Evolutionary conservation across 1,284 basidiomycete genomes (phyloP).

Genomic region (Leccinum subrobustum): DNA sequence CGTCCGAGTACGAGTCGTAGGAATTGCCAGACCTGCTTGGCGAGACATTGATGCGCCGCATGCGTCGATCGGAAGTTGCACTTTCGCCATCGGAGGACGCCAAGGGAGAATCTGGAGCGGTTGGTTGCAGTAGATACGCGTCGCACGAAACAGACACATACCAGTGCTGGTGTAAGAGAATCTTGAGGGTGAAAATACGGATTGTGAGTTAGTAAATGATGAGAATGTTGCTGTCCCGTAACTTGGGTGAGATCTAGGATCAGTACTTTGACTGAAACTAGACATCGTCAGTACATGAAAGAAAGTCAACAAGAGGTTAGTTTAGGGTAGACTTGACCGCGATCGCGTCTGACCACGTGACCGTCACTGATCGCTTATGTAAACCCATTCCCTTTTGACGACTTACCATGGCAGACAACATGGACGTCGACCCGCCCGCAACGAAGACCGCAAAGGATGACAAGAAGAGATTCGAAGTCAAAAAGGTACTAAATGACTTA

Average conservation of each 20-base stretch:
- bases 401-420: slow-evolving; percentile 62
- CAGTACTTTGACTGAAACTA: slow-evolving; percentile 36
- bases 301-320: slow-evolving; percentile 25
- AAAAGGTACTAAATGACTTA: slow-evolving; percentile 65
- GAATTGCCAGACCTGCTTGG: slow-evolving; percentile 31
- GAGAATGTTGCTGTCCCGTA: slow-evolving; percentile 53
- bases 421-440: slow-evolving; percentile 74
- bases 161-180: slow-evolving; percentile 41
- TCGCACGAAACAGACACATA: slow-evolving; percentile 15
- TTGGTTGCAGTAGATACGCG: slow-evolving; percentile 3
- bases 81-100: slow-evolving; percentile 41
- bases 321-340: slow-evolving; percentile 37
- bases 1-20: slow-evolving; percentile 41
- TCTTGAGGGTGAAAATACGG: slow-evolving; percentile 44
- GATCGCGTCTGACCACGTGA: slow-evolving; percentile 35
- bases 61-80: slow-evolving; percentile 35
- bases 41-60: slow-evolving; percentile 43
- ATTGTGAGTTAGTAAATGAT: slow-evolving; percentile 42
- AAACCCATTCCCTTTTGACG: slow-evolving; percentile 5
- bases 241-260: slow-evolving; percentile 41
- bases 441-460: slow-evolving; percentile 47
- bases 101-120: slow-evolving; percentile 32
- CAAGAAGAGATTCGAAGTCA: slow-evolving; percentile 90
- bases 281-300: slow-evolving; percentile 34
- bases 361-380: slow-evolving; percentile 17